phyloP scores from a whole-genome alignment of 768 basidiomycete genomes.

The Naganishia vishniacii region DNA sequence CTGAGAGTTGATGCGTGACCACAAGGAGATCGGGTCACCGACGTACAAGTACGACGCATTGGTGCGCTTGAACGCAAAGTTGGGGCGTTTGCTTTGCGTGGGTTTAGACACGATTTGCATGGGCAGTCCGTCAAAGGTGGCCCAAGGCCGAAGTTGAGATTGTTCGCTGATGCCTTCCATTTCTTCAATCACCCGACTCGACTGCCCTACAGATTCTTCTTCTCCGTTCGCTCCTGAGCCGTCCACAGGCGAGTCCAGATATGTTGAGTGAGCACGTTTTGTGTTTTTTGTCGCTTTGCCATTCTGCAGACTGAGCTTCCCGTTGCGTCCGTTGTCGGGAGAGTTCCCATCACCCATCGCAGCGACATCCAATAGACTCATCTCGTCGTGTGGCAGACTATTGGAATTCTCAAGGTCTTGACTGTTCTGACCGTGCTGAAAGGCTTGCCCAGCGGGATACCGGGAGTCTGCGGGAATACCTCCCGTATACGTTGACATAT shows the following conservation, averaged over 20 bases:
- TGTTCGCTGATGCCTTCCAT: constrained; percentile 16
- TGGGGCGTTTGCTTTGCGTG: constrained; percentile 57
- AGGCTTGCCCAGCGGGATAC: too few relatives aligned
- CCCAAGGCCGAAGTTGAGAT: constrained; percentile 56
- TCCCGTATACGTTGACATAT: too few relatives aligned
- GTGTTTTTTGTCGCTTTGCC: neutral
- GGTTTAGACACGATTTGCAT: constrained; percentile 95
- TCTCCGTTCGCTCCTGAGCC: neutral
- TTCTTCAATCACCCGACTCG: constrained; percentile 5
- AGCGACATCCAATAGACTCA: neutral
- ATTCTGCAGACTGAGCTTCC: neutral
- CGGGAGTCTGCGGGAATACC: neutral
- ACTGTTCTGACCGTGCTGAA: neutral
- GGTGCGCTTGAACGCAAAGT: constrained; percentile 54
- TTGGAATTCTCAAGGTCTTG: neutral
- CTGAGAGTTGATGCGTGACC: constrained; percentile 94
- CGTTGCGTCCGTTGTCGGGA: neutral
- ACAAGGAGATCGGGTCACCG: constrained; percentile 82
- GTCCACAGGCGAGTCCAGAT: neutral
- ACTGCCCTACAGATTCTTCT: neutral
- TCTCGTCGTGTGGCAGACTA: neutral
- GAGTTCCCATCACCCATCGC: neutral
- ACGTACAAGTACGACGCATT: constrained; percentile 80
- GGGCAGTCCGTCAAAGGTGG: constrained; percentile 82
- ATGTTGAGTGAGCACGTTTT: too few relatives aligned